These are phyloP conservation scores for Pyrrhoderma lamaoense DNA, from an alignment of 1,284 basidiomycete species.

Conservation along the genomic window DNA sequence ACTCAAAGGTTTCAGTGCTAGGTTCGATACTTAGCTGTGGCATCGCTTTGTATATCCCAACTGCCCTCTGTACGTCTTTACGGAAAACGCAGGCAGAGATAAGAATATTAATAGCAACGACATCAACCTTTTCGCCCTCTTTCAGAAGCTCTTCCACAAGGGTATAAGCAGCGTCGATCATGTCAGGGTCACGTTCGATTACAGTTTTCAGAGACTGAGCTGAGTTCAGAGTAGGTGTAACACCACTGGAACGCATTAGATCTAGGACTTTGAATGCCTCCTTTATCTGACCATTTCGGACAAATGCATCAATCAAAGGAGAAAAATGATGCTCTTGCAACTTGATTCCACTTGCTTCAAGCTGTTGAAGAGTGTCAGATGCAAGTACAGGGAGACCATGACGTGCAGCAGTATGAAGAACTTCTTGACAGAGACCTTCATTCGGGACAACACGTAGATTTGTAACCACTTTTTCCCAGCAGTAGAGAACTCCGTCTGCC, in stretches of 20 bases:
- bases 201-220: constrained; percentile 43
- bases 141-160: constrained; percentile 54
- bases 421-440: constrained; percentile 64
- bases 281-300: constrained; percentile 41
- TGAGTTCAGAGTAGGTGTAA: constrained; percentile 41
- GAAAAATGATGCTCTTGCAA: constrained; percentile 67
- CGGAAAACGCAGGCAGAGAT: constrained; percentile 56
- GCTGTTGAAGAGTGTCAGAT: constrained; percentile 49
- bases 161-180: constrained; percentile 60
- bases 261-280: constrained; percentile 51
- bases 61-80: constrained; percentile 66
- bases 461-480: constrained; percentile 57
- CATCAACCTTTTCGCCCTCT: constrained; percentile 46
- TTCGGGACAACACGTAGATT: constrained; percentile 52
- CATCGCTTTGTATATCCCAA: constrained; percentile 68
- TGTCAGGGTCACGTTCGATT: constrained; percentile 42
- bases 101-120: constrained; percentile 56
- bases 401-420: constrained; percentile 68
- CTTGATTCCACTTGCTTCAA: constrained; percentile 41
- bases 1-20: constrained; percentile 61
- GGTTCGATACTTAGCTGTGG: constrained; percentile 49
- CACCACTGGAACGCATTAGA: constrained; percentile 45
- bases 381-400: constrained; percentile 63
- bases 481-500: constrained; percentile 56
- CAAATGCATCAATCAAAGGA: constrained; percentile 60